These are phyloP conservation scores for Scleromitrula shiraiana DNA, from an alignment of 2,329 filamentous ascomycete species.

Conservation along the genomic window DNA sequence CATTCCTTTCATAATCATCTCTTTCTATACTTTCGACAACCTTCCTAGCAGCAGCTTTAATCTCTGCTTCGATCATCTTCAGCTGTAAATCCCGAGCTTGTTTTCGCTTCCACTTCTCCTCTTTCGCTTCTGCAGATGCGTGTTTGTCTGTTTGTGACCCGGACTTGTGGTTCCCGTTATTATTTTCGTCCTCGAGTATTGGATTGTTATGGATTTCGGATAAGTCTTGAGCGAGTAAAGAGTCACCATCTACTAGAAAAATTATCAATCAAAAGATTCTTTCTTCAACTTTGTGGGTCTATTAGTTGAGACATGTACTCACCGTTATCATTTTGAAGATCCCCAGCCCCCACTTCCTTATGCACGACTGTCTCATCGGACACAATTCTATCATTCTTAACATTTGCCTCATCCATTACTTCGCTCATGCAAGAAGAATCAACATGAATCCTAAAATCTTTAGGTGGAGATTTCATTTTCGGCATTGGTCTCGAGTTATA, in stretches of 20 bases:
- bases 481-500: conserved; percentile 17
- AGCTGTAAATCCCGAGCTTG: conserved; percentile 21
- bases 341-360: conserved; percentile 12
- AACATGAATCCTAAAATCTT: conserved; percentile 27
- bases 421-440: conserved; percentile 25
- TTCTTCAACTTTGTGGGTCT: neutral
- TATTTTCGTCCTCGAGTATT: conserved; percentile 6
- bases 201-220: conserved; percentile 6
- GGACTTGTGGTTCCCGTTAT: conserved; percentile 8
- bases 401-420: neutral
- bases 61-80: conserved; percentile 40
- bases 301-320: conserved; percentile 2
- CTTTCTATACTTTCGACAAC: conserved; percentile 42
- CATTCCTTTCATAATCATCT: conserved; percentile 21
- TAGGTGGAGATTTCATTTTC: conserved; percentile 15
- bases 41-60: conserved; percentile 44
- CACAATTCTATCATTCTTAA: conserved; percentile 12
- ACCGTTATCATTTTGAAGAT: neutral
- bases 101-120: conserved; percentile 12
- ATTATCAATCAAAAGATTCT: neutral
- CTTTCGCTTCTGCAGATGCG: conserved; percentile 5
- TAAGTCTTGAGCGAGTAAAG: neutral
- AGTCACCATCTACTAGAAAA: neutral
- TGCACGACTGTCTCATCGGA: conserved; percentile 20
- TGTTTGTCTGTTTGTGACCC: conserved; percentile 2